Evolutionary conservation across 2,329 filamentous ascomycete species (phyloP).

Genomic region (Exophiala oligosperma): DNA sequence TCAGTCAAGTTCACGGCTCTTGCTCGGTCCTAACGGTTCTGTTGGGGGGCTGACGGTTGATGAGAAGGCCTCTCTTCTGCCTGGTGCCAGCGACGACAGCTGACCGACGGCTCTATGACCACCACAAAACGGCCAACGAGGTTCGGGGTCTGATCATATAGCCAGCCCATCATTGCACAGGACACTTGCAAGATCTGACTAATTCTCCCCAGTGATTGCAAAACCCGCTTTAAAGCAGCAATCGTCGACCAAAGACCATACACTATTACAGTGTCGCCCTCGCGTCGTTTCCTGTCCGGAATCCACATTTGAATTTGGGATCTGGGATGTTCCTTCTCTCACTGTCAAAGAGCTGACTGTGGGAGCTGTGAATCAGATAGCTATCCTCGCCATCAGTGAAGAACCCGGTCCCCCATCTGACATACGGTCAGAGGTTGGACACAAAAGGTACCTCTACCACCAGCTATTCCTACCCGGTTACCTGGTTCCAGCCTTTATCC

Average conservation of each 20-base stretch:
- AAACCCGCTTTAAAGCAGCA: slow-evolving; percentile 14
- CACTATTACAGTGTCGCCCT: slow-evolving; percentile 11
- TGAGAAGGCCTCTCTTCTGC: not conserved
- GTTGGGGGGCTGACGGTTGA: not conserved
- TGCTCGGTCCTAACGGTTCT: not conserved
- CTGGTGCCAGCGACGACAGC: not conserved
- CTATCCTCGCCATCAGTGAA: no score
- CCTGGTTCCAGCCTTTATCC: not conserved
- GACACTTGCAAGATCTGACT: slow-evolving; percentile 6
- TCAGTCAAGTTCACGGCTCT: not conserved
- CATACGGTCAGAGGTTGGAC: no score
- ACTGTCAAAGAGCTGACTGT: not conserved
- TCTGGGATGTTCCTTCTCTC: not conserved
- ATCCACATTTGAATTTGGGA: slow-evolving; percentile 5
- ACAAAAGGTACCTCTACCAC: no score
- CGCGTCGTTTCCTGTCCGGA: slow-evolving; percentile 7
- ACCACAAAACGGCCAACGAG: no score
- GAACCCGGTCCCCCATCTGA: no score
- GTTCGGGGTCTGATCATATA: no score
- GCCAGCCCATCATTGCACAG: no score
- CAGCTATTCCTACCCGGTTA: no score
- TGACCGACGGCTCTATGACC: not conserved
- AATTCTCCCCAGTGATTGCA: not conserved
- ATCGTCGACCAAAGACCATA: not conserved
- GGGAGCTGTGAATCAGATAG: not conserved